phyloP scores from a whole-genome alignment of 208 protist genomes.

The Acanthamoeba culbertsoni region DNA sequence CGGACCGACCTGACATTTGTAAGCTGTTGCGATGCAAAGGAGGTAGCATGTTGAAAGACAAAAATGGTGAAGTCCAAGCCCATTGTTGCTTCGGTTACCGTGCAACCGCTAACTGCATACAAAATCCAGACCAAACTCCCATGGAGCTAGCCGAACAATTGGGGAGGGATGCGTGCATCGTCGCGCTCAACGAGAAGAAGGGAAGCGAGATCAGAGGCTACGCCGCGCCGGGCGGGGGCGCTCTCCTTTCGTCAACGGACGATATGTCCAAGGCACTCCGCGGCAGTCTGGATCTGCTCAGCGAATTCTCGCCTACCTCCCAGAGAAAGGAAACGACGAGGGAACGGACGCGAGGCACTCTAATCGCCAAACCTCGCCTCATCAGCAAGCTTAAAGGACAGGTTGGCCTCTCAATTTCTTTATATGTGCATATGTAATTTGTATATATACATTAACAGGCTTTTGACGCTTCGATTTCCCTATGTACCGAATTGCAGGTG shows the following conservation, averaged over 20 bases:
- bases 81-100: background rate
- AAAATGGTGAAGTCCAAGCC: background rate
- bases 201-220: background rate
- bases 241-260: background rate
- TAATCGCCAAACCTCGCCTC: background rate
- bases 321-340: background rate
- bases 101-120: background rate
- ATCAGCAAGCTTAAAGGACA: conserved; percentile 27
- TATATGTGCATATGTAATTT: no score
- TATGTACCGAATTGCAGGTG: background rate
- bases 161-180: background rate
- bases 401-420: background rate
- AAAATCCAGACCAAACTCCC: background rate
- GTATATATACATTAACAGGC: no score
- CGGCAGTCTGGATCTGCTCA: conserved; percentile 16
- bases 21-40: background rate
- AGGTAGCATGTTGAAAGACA: background rate
- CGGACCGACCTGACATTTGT: background rate
- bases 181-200: background rate
- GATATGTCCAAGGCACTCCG: conserved; percentile 21
- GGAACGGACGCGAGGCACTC: background rate
- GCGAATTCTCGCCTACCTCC: background rate
- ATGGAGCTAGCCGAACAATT: background rate
- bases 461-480: no score
- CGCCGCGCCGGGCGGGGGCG: background rate